Evolutionary conservation across 1,284 basidiomycete genomes (phyloP).

Genomic region (Sporisorium reilianum): DNA sequence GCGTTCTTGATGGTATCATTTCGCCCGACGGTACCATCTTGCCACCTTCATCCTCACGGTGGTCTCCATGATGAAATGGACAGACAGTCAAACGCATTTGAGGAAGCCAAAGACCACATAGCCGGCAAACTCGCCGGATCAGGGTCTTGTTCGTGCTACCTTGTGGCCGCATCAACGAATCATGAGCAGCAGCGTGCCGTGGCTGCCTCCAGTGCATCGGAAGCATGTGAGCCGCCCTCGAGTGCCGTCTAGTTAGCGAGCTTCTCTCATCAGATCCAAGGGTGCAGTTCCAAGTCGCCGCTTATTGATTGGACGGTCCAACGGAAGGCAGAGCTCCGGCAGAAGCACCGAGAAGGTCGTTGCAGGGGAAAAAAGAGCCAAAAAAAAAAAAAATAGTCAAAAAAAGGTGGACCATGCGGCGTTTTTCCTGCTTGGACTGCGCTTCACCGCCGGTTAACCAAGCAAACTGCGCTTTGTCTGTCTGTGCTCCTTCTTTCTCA

Average conservation of each 20-base stretch:
- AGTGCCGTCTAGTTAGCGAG: not conserved
- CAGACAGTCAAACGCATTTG: not conserved
- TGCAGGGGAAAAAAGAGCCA: slow-evolving; percentile 2
- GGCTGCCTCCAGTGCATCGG: not conserved
- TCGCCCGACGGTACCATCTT: slow-evolving; percentile 53
- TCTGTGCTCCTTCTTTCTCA: not conserved
- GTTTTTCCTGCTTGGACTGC: no score
- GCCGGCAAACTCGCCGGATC: not conserved
- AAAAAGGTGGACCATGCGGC: not conserved
- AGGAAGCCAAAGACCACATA: not conserved
- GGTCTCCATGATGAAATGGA: slow-evolving; percentile 20
- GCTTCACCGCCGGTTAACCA: not conserved
- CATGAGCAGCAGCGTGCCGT: not conserved
- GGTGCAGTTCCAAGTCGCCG: no score
- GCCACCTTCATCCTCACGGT: slow-evolving; percentile 28
- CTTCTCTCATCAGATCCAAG: slow-evolving; percentile 2
- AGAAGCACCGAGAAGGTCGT: slow-evolving; percentile 31
- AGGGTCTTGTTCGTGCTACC: not conserved
- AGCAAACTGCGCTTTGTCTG: not conserved
- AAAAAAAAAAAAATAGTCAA: not conserved
- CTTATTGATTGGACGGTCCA: no score
- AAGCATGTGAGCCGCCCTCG: slow-evolving; percentile 1
- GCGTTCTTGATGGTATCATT: slow-evolving; percentile 63
- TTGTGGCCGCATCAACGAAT: not conserved
- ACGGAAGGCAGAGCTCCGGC: slow-evolving; percentile 37